phyloP scores from a whole-genome alignment of 495 filamentous ascomycete species.

The Tuber melanosporum region DNA sequence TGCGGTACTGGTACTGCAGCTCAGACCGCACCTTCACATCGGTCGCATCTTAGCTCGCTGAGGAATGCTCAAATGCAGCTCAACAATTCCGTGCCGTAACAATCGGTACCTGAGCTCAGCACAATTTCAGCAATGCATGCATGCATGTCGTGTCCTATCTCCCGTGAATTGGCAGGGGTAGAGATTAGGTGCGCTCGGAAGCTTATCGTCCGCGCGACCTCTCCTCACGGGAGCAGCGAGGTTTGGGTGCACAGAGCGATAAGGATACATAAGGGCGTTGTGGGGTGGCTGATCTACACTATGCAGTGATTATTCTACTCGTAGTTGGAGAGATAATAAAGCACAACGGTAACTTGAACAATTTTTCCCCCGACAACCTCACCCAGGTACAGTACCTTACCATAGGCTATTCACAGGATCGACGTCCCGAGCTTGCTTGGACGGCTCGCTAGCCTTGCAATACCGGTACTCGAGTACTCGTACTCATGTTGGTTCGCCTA shows the following conservation, averaged over 20 bases:
- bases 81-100: background rate
- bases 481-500: background rate
- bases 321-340: background rate
- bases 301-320: background rate
- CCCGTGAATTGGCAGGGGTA: background rate
- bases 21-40: background rate
- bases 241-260: background rate
- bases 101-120: background rate
- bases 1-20: background rate
- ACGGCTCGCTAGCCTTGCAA: constrained; percentile 45
- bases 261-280: background rate
- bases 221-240: background rate
- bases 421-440: constrained; percentile 45
- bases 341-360: background rate
- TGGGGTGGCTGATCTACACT: background rate
- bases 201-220: background rate
- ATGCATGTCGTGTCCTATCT: background rate
- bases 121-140: background rate
- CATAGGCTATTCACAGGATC: constrained; percentile 45
- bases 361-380: too few species aligned
- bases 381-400: constrained; percentile 19
- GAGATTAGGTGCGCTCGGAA: background rate
- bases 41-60: background rate
- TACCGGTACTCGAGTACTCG: too few species aligned
- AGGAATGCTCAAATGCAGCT: background rate